Evolutionary conservation across 306 rosid genomes (phyloP), one percentile per base, ranked within the genome.

Genomic region (barrel medic (Medicago truncatula)): DNA sequence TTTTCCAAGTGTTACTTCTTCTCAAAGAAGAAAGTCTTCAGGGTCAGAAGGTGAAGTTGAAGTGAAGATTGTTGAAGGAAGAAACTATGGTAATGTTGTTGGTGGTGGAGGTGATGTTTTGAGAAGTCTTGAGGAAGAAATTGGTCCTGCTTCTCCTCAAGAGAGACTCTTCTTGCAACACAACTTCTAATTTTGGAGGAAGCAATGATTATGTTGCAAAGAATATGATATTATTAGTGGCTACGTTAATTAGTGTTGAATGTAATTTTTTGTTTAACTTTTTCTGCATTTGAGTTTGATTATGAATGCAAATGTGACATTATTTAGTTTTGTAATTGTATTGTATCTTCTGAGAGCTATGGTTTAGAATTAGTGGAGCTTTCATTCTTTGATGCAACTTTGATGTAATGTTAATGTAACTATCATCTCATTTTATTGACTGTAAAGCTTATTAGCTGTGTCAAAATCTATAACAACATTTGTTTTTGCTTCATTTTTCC

Each of bases 61-160:
- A 9, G 97, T 89, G 49, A 90, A 88, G 81, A 87, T 80, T 77
- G 65, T 43, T 1, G 97, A 94, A 68, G 87, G 70, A 3, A 91
- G 81, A 84, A 90, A 87, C 76, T 44, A 76, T 14, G 88, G 91
- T 20, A 86, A 83, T 62, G 62, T 44, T 13, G 52, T 13, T 69
- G 82, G 81, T 17, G 86, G 85, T 7, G 78, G 64, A 39, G 85
- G 89, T 75, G 98, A 92, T 47, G 96, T 90, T 71, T 86, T 94
- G 85, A 88, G 88, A 85, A 94, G 96, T 75, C 88, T 94, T 83
- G 97, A 92, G 76, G 98, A 95, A 85, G 98, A 95, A 85, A 95
- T 90, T 84, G 93, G 93, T 18, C 97, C 97, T 15, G 98, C 98
- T 83, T 95, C 98, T 59, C 98, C 98, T 39, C 84, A 81, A 62